Evolutionary conservation across 768 basidiomycete genomes (phyloP), one percentile per base, ranked within the genome.

Genomic region (Steccherinum ochraceum): DNA sequence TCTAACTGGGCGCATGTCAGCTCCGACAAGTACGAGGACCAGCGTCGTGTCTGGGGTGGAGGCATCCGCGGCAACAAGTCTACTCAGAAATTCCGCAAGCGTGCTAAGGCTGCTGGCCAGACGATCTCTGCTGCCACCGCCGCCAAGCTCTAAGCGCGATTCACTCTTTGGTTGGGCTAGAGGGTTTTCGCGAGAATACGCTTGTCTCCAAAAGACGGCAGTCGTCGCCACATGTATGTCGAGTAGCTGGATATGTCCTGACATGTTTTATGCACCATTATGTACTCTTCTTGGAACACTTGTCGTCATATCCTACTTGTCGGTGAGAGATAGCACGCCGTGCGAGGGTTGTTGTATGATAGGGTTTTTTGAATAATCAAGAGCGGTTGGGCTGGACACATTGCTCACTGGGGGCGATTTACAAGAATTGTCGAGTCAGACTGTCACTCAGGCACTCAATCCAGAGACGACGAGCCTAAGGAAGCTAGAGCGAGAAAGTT

Each of bases 61-160:
- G 94, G 94, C 68, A 61, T 92, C 66, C 91, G 92, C 73, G 93
- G 93, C 60, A 85, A 89, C 80, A 95, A 96, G 76, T 92, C 90
- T 35, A 83, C 89, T 43, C 86, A 89, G 69, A 95, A 89, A 88
- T 78, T 96, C 65, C 79, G 85, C 70, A 93, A 92, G 76, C 86
- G 93, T 57, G 93, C 93, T 55, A 95, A 93, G 81, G 91, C 90
- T 59, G 72, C 84, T 53, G 94, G 93, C 46, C 81, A 81, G 66
- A 80, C 67, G 55, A 64, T 80, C 53, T 71, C 74, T 44, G 77
- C 77, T 49, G 73, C 81, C 23, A 60, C 73, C 47, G 71, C 83
- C 40, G 72, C 75, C 67, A 89, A 87, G 72, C 81, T 89, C 58
- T 89, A 72, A 77, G 49, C 23, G 35, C n/a, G 21, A n/a, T 11